phyloP scores from a whole-genome alignment of 2,329 filamentous ascomycete species.

The Neopestalotiopsis rosae region DNA sequence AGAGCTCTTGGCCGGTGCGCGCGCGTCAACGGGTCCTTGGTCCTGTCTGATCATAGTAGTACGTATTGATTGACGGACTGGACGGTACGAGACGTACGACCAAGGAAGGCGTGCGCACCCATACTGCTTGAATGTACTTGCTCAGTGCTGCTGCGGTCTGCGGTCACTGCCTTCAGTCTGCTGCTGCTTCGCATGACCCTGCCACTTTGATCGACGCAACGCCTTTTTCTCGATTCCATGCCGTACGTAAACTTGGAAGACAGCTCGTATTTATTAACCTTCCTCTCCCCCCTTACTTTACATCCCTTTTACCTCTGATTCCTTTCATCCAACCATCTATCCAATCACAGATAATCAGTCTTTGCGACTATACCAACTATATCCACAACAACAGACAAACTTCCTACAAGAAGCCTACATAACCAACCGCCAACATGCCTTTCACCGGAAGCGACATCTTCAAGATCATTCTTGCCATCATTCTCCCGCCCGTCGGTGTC shows the following conservation, averaged over 20 bases:
- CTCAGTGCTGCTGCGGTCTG: not conserved
- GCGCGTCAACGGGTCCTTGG: not conserved
- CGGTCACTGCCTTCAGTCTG: not conserved
- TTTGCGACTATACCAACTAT: not conserved
- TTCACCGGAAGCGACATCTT: conserved; percentile 53
- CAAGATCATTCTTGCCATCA: conserved; percentile 77
- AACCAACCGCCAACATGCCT: conserved; percentile 17
- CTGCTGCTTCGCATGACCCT: not conserved
- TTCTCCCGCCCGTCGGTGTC: conserved; percentile 80
- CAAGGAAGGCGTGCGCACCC: not conserved
- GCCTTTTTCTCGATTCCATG: not conserved
- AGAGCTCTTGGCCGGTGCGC: not conserved
- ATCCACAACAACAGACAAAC: not conserved
- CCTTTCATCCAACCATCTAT: not conserved
- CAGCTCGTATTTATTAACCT: conserved; percentile 6
- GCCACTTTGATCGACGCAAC: not conserved
- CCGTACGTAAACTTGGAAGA: conserved; percentile 1
- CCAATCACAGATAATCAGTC: not conserved
- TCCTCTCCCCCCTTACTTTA: not conserved
- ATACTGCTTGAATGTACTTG: not conserved
- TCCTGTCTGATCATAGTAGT: conserved; percentile 1
- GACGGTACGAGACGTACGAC: not conserved
- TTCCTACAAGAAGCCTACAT: not conserved
- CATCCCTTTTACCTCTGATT: not conserved
- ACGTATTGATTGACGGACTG: not conserved